Evolutionary conservation across 495 filamentous ascomycete genomes (phyloP), one percentile per base, ranked within the genome.

Genomic region (Hyaloscypha variabilis): DNA sequence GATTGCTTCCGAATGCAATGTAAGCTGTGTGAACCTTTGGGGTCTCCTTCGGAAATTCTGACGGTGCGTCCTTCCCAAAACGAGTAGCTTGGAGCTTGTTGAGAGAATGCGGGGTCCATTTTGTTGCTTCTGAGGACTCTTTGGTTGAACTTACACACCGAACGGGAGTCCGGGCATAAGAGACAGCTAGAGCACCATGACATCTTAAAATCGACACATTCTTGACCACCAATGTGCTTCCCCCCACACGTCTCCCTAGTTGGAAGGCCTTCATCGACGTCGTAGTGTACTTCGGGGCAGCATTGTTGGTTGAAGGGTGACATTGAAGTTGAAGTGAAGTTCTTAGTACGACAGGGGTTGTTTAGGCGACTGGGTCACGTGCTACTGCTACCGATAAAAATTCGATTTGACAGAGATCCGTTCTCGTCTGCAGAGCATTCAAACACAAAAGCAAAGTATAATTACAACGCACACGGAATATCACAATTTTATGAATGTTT

Each of bases 1-100:
- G 76, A 78, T 99, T 99, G 75, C 94, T 97, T 6, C 95, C 95
- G 6, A 99, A 77, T 11, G 96, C 95, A 68, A 99, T 87, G 70
- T 89, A 96, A 0, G 89, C 93, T 8, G 34, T 63, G 19, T 62
- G 53, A 23, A 29, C 34, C 42, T 6, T 30, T 19, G 50, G 11
- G 1, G 46, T 46, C 1, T 30, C n/a, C 34, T 54, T 60, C n/a
- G 26, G 19, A 3, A 1, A 6, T 24, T 58, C 26, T 6, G 23
- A 29, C 1, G 56, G 13, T 30, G 10, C 10, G 56, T 6, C 8
- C 11, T 46, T 13, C 30, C 30, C 54, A 39, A 46, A 29, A 11
- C 36, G 24, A 21, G 21, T 1, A 10, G 59, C 13, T 6, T 29
- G 25, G 29, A 60, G 52, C n/a, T 58, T 4, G 3, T 50, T 51